Evolutionary conservation across 345 rosid species (phyloP).

Genomic region (Brassica incana): DNA sequence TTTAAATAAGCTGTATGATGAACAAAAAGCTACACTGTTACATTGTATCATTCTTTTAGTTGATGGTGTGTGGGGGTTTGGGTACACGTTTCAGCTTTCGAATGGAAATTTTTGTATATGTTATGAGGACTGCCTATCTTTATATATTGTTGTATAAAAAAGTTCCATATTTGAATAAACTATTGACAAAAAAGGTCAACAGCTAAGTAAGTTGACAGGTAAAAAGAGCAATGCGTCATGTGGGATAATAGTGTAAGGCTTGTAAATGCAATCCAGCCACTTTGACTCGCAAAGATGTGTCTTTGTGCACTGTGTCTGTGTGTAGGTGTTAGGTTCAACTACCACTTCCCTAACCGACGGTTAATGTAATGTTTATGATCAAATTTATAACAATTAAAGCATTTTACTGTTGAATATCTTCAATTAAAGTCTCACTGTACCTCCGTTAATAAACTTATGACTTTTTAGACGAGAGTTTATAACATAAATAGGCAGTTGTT

Average conservation of each 20-base stretch:
- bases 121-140: not conserved
- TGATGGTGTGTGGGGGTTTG: not conserved
- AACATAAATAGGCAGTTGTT: too few relatives aligned
- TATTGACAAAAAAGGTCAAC: slow-evolving; percentile 24
- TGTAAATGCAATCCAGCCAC: slow-evolving; percentile 26
- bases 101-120: not conserved
- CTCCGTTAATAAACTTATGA: not conserved
- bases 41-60: not conserved
- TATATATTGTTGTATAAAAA: not conserved
- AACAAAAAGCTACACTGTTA: not conserved
- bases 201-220: slow-evolving; percentile 36
- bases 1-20: not conserved
- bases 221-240: slow-evolving; percentile 27
- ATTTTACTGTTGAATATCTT: not conserved
- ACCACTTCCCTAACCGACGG: slow-evolving; percentile 34
- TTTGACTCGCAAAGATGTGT: slow-evolving; percentile 14
- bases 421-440: not conserved
- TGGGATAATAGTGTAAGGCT: slow-evolving; percentile 7
- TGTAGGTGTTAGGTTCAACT: slow-evolving; percentile 38
- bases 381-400: not conserved
- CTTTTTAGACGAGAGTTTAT: not conserved
- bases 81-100: slow-evolving; percentile 25
- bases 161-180: slow-evolving; percentile 3
- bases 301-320: not conserved
- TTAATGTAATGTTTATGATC: not conserved